Percentiles rank a stretch among this genome's conserved stretches.
These are phyloP conservation scores for Microsporum ferrugineum DNA, from an alignment of 2,329 filamentous ascomycete species.

Conservation along the genomic window DNA sequence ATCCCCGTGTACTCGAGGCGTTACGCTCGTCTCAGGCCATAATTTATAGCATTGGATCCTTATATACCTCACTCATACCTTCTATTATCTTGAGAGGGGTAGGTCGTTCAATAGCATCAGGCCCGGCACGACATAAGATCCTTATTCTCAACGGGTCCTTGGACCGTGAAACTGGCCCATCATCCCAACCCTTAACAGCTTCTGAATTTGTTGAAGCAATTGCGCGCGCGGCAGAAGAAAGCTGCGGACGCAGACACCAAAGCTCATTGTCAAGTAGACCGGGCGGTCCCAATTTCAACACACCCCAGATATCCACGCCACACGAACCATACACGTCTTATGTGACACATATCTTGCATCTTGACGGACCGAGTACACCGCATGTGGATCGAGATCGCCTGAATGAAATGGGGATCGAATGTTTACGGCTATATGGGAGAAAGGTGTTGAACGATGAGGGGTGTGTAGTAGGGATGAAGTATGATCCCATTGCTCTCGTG, in stretches of 20 bases:
- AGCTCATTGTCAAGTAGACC: background rate
- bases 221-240: constrained; percentile 60
- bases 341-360: constrained; percentile 72
- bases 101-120: constrained; percentile 50
- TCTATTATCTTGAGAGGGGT: constrained; percentile 68
- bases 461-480: constrained; percentile 48
- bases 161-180: constrained; percentile 78
- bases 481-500: constrained; percentile 63
- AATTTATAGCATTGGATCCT: constrained; percentile 84
- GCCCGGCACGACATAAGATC: constrained; percentile 54
- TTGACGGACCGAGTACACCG: constrained; percentile 61
- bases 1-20: constrained; percentile 64
- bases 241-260: constrained; percentile 38
- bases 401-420: constrained; percentile 58
- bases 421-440: constrained; percentile 64
- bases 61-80: constrained; percentile 83
- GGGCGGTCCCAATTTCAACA: background rate
- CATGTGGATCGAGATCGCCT: constrained; percentile 57
- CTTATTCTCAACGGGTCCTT: constrained; percentile 72
- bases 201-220: constrained; percentile 75
- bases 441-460: constrained; percentile 39
- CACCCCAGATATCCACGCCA: constrained; percentile 28
- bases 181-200: constrained; percentile 53
- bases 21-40: constrained; percentile 55
- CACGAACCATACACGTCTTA: constrained; percentile 46